Conservation (phyloP, 768 basidiomycete species). For the Kwoniella dendrophila region DNA sequence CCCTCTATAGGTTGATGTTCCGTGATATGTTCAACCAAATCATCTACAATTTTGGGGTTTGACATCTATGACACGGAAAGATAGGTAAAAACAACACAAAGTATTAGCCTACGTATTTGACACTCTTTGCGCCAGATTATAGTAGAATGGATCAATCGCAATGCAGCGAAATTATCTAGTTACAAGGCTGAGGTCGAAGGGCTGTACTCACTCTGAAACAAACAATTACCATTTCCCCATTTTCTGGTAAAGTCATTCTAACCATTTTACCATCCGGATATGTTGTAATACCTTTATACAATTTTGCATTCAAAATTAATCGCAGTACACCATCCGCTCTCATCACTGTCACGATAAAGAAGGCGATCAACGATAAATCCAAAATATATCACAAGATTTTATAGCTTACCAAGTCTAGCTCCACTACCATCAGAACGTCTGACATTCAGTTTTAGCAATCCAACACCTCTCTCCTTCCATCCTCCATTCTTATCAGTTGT, state of each 20-base stretch:
- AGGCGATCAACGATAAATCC: background rate
- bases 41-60: slow-evolving; percentile 36
- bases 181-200: background rate
- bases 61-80: slow-evolving; percentile 16
- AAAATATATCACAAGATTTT: background rate
- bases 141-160: background rate
- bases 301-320: slow-evolving; percentile 55
- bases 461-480: slow-evolving; percentile 57
- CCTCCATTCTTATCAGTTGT: slow-evolving; percentile 52
- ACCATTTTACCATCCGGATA: slow-evolving; percentile 53
- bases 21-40: slow-evolving; percentile 34
- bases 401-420: slow-evolving; percentile 54
- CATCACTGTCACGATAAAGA: slow-evolving; percentile 51
- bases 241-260: slow-evolving; percentile 43
- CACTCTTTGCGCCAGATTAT: no score
- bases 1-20: slow-evolving; percentile 38
- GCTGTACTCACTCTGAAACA: slow-evolving; percentile 45
- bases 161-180: background rate
- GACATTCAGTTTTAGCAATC: slow-evolving; percentile 55
- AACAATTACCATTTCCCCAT: slow-evolving; percentile 38
- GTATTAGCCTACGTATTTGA: no score
- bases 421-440: slow-evolving; percentile 40
- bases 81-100: no score
- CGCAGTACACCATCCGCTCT: slow-evolving; percentile 58
- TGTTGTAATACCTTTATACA: slow-evolving; percentile 54